Conservation (phyloP, 768 basidiomycete species). For the Serendipita sp. region DNA sequence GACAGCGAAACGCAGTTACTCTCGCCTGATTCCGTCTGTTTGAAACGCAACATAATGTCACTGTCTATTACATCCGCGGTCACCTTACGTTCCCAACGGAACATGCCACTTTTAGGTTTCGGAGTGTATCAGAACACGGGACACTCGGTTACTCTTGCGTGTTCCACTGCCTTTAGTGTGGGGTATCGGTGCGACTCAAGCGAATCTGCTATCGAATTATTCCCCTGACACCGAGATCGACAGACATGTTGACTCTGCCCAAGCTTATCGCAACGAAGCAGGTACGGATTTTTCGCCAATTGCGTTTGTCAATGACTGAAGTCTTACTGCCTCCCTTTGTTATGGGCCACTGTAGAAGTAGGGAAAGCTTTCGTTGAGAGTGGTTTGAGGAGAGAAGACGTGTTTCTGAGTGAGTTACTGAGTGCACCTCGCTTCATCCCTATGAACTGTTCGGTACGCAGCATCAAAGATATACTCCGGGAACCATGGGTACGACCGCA, state of each 20-base stretch:
- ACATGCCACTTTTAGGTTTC: conserved; percentile 53
- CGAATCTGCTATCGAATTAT: background rate
- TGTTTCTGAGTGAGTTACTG: conserved; percentile 50
- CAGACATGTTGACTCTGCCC: conserved; percentile 67
- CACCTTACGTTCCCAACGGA: conserved; percentile 26
- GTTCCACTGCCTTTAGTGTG: conserved; percentile 42
- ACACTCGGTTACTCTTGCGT: conserved; percentile 25
- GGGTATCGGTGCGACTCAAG: conserved; percentile 30
- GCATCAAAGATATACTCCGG: background rate
- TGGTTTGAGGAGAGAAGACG: conserved; percentile 35
- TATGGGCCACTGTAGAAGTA: conserved; percentile 13
- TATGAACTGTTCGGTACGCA: background rate
- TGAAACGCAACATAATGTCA: no score
- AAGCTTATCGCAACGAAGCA: conserved; percentile 34
- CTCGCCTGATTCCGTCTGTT: no score
- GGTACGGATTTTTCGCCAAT: conserved; percentile 12
- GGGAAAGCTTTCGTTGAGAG: conserved; percentile 23
- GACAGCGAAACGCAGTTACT: background rate
- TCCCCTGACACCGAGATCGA: background rate
- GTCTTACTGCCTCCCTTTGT: no score
- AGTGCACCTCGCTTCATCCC: conserved; percentile 22
- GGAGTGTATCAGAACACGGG: conserved; percentile 47
- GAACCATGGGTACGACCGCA: conserved; percentile 21
- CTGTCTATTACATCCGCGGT: background rate
- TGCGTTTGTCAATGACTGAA: conserved; percentile 4